Conservation (phyloP, 2,329 filamentous ascomycete genomes). For the Graphilbum ipis-grandicollis region DNA sequence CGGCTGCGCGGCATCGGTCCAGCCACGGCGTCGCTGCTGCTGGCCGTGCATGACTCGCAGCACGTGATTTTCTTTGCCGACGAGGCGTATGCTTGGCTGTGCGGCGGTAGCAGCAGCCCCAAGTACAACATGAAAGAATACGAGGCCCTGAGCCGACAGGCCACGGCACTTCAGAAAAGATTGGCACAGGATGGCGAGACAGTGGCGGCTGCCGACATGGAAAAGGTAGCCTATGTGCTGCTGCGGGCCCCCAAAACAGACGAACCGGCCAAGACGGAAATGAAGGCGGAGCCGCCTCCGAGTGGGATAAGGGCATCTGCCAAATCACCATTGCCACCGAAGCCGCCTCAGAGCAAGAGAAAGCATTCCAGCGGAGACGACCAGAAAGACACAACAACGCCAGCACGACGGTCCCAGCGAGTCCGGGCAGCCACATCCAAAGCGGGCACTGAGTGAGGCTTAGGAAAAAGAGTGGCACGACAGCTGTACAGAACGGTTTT, state of each 20-base stretch:
- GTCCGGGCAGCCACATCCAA: background rate
- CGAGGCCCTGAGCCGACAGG: slow-evolving; percentile 27
- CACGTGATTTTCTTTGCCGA: slow-evolving; percentile 62
- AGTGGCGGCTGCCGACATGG: slow-evolving; percentile 43
- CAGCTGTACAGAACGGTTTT: too few relatives aligned
- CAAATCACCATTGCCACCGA: too few relatives aligned
- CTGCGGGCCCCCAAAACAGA: too few relatives aligned
- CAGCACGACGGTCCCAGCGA: background rate
- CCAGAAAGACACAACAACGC: too few relatives aligned
- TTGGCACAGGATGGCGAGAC: slow-evolving; percentile 18
- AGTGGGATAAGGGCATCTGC: too few relatives aligned
- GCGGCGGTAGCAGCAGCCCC: slow-evolving; percentile 31
- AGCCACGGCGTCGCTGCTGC: slow-evolving; percentile 58
- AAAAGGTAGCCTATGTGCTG: slow-evolving; percentile 55
- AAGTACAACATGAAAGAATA: slow-evolving; percentile 61
- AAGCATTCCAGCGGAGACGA: too few relatives aligned
- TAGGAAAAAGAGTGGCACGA: too few relatives aligned
- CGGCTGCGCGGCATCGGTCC: slow-evolving; percentile 60
- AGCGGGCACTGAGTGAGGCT: too few relatives aligned
- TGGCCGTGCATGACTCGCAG: slow-evolving; percentile 44
- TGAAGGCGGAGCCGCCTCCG: too few relatives aligned
- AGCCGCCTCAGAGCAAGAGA: too few relatives aligned
- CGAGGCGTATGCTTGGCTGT: slow-evolving; percentile 59
- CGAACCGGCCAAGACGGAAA: too few relatives aligned
- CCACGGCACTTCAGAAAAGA: slow-evolving; percentile 24